These are phyloP conservation scores for Brettanomyces nanus DNA, from an alignment of 805 yeast genomes.

Conservation along the genomic window DNA sequence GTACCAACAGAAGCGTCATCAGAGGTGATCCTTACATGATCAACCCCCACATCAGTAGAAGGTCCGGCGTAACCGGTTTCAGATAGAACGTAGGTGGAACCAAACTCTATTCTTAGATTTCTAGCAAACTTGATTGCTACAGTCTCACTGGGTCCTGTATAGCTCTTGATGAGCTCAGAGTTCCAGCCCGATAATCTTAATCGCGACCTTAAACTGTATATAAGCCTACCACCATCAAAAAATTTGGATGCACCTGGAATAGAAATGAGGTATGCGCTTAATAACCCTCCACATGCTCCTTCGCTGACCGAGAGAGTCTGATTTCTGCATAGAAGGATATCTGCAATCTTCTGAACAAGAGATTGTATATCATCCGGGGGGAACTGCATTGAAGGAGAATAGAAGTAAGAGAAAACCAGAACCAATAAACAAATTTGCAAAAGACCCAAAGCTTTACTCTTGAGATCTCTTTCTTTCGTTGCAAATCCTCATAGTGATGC, in stretches of 20 bases:
- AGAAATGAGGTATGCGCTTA: constrained; percentile 72
- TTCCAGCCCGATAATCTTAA: constrained; percentile 75
- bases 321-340: constrained; percentile 38
- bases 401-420: neutral
- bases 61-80: constrained; percentile 92
- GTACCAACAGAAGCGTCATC: constrained; percentile 45
- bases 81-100: constrained; percentile 72
- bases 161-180: constrained; percentile 54
- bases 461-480: no score
- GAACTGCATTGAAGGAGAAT: constrained; percentile 32
- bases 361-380: constrained; percentile 50
- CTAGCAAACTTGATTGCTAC: constrained; percentile 75
- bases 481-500: no score
- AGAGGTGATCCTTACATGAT: constrained; percentile 21
- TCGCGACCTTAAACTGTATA: constrained; percentile 69
- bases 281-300: constrained; percentile 84
- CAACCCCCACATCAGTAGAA: constrained; percentile 29
- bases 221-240: constrained; percentile 77
- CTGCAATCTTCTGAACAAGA: constrained; percentile 52
- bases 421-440: no score
- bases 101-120: constrained; percentile 69
- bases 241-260: constrained; percentile 81
- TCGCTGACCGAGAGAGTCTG: constrained; percentile 77
- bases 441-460: no score
- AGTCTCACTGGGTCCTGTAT: constrained; percentile 75